Conservation (phyloP, 306 rosid species). For the Crotalaria pallida region DNA sequence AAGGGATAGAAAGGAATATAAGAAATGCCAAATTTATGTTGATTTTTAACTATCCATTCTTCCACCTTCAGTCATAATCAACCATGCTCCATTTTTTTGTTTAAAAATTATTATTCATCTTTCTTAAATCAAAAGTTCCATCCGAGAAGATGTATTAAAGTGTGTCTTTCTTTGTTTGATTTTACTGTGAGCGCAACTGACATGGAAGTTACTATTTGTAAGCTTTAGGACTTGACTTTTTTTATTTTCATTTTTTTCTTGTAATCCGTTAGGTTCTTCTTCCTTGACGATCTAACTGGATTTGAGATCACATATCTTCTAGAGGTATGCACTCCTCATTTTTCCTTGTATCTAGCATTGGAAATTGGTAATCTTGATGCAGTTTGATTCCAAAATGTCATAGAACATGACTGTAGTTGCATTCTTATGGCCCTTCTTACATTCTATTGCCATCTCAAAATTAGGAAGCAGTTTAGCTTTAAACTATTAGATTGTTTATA, state of each 20-base stretch:
- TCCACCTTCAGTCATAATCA: neutral
- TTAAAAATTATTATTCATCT: neutral
- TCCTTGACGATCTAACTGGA: constrained; percentile 87
- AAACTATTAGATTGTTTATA: neutral
- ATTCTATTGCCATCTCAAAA: neutral
- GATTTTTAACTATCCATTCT: neutral
- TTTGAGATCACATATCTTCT: constrained; percentile 77
- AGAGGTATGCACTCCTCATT: constrained; percentile 44
- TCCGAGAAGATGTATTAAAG: neutral
- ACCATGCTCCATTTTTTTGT: neutral
- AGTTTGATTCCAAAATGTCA: constrained; percentile 16
- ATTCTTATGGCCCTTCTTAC: neutral
- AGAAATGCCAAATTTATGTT: neutral
- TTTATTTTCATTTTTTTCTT: neutral
- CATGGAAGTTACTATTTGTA: neutral
- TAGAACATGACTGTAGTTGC: neutral
- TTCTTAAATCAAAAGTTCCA: constrained; percentile 3
- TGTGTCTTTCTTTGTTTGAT: neutral
- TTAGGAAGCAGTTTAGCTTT: neutral
- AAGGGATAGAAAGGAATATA: neutral
- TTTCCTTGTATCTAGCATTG: constrained; percentile 1
- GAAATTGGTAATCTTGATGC: neutral
- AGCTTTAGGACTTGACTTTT: neutral
- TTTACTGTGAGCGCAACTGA: neutral
- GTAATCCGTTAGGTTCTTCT: constrained; percentile 68